Percentiles rank a stretch among this genome's conserved stretches.
Evolutionary conservation across 2,329 filamentous ascomycete species (phyloP).

Genomic region (Colletotrichum kahawae): DNA sequence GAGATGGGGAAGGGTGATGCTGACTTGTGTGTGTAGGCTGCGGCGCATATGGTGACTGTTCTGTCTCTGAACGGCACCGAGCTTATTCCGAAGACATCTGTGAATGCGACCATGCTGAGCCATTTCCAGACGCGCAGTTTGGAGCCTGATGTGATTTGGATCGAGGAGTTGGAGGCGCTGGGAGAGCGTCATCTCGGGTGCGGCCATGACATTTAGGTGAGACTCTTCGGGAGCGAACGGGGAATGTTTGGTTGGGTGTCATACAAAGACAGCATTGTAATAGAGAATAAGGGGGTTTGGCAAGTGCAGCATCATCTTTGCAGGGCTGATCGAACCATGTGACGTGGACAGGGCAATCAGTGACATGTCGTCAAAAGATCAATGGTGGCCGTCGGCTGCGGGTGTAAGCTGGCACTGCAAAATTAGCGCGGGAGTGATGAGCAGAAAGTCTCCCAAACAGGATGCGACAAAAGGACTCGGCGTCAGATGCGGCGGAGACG

Average conservation of each 20-base stretch:
- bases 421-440: not conserved
- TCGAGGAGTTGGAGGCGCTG: constrained; percentile 37
- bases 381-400: not conserved
- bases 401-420: not conserved
- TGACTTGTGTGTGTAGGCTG: constrained; percentile 22
- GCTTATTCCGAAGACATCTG: constrained; percentile 34
- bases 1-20: not conserved
- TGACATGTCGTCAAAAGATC: not conserved
- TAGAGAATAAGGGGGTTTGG: not conserved
- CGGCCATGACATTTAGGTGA: constrained; percentile 31
- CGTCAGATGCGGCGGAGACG: not conserved
- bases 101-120: constrained; percentile 28
- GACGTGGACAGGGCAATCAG: not conserved
- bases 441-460: not conserved
- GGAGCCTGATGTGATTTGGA: constrained; percentile 24
- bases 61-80: constrained; percentile 33
- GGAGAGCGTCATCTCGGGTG: constrained; percentile 40
- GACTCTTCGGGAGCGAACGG: not conserved
- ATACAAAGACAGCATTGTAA: not conserved
- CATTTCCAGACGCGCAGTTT: constrained; percentile 23
- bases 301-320: not conserved
- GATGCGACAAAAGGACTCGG: not conserved
- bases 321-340: not conserved
- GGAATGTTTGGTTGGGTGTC: not conserved
- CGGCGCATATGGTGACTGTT: constrained; percentile 35